Percentiles rank a stretch among this genome's conserved stretches.
Evolutionary conservation across 2,329 filamentous ascomycete genomes (phyloP).

Genomic region (Arthroderma sp.): DNA sequence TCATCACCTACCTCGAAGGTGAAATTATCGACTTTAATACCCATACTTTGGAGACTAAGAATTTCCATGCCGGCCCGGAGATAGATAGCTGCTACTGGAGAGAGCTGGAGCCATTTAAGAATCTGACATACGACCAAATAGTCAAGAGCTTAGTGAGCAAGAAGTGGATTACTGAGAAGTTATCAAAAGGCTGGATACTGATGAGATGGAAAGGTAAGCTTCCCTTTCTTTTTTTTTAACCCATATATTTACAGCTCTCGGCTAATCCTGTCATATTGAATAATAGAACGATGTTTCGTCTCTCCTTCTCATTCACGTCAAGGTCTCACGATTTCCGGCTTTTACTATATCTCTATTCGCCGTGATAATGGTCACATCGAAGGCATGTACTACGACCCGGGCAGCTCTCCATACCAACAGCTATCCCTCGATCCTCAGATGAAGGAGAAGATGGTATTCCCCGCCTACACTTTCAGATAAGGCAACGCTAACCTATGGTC

Average conservation of each 20-base stretch:
- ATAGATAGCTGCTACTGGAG: conserved; percentile 38
- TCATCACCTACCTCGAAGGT: conserved; percentile 47
- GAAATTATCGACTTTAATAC: conserved; percentile 53
- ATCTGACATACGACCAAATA: conserved; percentile 31
- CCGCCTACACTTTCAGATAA: conserved; percentile 31
- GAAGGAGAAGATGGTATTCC: conserved; percentile 26
- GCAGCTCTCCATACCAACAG: conserved; percentile 37
- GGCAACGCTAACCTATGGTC: not conserved
- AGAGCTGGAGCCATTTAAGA: conserved; percentile 34
- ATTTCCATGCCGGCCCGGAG: conserved; percentile 33
- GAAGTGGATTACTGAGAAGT: conserved; percentile 30
- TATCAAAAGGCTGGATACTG: conserved; percentile 34
- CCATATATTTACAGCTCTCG: not conserved
- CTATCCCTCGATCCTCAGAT: conserved; percentile 30
- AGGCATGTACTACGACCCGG: conserved; percentile 37
- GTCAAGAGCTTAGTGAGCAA: conserved; percentile 32
- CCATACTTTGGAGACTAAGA: conserved; percentile 35
- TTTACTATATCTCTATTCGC: conserved; percentile 37
- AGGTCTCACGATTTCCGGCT: conserved; percentile 38
- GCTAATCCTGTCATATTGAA: not conserved
- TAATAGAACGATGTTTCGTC: conserved; percentile 35
- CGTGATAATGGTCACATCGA: conserved; percentile 34
- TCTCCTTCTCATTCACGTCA: conserved; percentile 33
- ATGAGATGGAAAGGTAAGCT: conserved; percentile 39
- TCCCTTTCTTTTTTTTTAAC: conserved; percentile 1